phyloP scores from a whole-genome alignment of 2,329 filamentous ascomycete genomes.

The Aspergillus tamarii region DNA sequence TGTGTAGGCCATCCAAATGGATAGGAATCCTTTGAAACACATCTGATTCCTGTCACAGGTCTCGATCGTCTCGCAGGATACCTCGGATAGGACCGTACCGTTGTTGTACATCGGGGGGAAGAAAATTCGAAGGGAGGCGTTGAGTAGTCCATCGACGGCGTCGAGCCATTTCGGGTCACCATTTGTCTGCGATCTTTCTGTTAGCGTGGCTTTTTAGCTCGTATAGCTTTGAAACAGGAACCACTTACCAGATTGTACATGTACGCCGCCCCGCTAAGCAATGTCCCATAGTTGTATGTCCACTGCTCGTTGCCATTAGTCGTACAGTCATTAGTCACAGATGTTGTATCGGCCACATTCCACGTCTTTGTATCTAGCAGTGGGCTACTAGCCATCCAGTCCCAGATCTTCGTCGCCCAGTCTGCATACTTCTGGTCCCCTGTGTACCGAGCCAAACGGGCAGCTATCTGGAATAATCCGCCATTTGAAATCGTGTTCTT shows the following conservation, averaged over 20 bases:
- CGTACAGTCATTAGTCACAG: slow-evolving; percentile 53
- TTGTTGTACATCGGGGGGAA: slow-evolving; percentile 39
- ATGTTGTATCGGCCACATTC: slow-evolving; percentile 56
- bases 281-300: slow-evolving; percentile 58
- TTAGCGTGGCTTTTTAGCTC: neutral
- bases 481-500: slow-evolving; percentile 22
- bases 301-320: slow-evolving; percentile 54
- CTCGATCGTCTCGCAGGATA: slow-evolving; percentile 56
- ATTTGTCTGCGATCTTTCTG: slow-evolving; percentile 28
- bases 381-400: slow-evolving; percentile 50
- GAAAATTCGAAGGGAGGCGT: slow-evolving; percentile 57
- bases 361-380: slow-evolving; percentile 50
- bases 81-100: slow-evolving; percentile 57
- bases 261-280: slow-evolving; percentile 55
- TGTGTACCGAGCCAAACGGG: slow-evolving; percentile 20
- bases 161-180: slow-evolving; percentile 53
- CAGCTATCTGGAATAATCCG: slow-evolving; percentile 20
- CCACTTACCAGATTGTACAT: slow-evolving; percentile 55
- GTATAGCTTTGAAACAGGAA: neutral
- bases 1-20: slow-evolving; percentile 59
- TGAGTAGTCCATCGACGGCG: slow-evolving; percentile 57
- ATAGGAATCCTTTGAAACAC: slow-evolving; percentile 66
- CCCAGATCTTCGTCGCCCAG: slow-evolving; percentile 68
- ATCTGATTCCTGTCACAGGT: slow-evolving; percentile 62
- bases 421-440: slow-evolving; percentile 34